phyloP scores from a whole-genome alignment of 371 early-diverging fungal genomes.

The Blakeslea trispora region DNA sequence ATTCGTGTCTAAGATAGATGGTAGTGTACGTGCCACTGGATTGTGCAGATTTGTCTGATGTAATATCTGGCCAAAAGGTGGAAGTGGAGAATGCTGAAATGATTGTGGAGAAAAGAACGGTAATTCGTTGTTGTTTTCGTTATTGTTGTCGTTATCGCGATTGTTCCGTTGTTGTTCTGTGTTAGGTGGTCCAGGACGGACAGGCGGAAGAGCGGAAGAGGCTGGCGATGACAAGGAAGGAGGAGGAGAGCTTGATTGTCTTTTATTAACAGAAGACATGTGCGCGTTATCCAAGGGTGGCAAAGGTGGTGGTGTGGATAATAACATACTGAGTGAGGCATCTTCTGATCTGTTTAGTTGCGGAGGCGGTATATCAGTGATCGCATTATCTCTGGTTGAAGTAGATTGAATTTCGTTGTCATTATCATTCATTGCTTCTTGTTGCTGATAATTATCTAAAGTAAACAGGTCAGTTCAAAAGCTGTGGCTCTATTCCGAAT shows the following conservation, averaged over 20 bases:
- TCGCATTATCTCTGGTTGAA: background rate
- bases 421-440: background rate
- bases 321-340: conserved; percentile 10
- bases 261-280: background rate
- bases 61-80: background rate
- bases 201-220: background rate
- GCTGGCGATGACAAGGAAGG: background rate
- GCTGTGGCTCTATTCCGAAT: background rate
- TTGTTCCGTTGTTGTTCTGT: conserved; percentile 1
- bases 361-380: background rate
- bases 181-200: background rate
- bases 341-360: conserved; percentile 4
- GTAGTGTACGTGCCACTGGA: background rate
- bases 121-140: background rate
- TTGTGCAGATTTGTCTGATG: background rate
- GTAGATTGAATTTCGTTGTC: background rate
- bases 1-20: conserved; percentile 1
- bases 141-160: background rate
- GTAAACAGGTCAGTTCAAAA: background rate
- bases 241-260: conserved; percentile 7
- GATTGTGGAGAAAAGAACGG: background rate
- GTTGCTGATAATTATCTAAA: conserved; percentile 3
- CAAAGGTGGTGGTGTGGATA: conserved; percentile 19
- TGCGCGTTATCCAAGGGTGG: background rate
- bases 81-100: background rate